Conservation (phyloP, 2,329 filamentous ascomycete species). For the Penicillium palitans region DNA sequence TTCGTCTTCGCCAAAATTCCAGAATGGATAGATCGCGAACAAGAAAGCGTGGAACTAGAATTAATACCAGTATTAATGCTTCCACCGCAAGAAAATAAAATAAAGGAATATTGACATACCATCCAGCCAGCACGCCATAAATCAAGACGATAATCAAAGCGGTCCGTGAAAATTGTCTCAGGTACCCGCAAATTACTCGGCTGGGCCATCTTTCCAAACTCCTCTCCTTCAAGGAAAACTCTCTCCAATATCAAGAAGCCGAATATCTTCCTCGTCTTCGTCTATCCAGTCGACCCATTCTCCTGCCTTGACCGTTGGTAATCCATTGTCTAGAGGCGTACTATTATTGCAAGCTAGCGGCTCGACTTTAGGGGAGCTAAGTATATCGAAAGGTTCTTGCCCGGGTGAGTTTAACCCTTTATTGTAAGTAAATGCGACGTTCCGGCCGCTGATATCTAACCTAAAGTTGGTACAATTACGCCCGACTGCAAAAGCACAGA, state of each 20-base stretch:
- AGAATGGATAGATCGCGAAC: conserved; percentile 20
- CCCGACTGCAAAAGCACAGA: background rate
- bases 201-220: conserved; percentile 23
- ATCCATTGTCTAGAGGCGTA: conserved; percentile 20
- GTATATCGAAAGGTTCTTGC: conserved; percentile 17
- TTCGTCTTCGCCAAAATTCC: conserved; percentile 20
- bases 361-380: conserved; percentile 20
- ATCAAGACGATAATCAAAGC: conserved; percentile 35
- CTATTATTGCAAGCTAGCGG: conserved; percentile 21
- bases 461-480: conserved; percentile 8
- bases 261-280: conserved; percentile 28
- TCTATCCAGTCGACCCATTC: conserved; percentile 27
- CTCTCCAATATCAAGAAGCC: conserved; percentile 21
- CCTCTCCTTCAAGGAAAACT: conserved; percentile 5
- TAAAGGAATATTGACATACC: conserved; percentile 12
- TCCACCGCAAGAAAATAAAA: background rate
- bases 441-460: no score
- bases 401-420: conserved; percentile 13
- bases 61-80: conserved; percentile 1
- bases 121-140: conserved; percentile 32
- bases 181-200: conserved; percentile 29
- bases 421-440: conserved; percentile 12
- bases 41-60: conserved; percentile 25
- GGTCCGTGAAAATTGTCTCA: conserved; percentile 34
- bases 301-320: conserved; percentile 25